Base-by-base conservation (phyloP, 805 yeast genomes). In the Lachancea meyersii region DNA sequence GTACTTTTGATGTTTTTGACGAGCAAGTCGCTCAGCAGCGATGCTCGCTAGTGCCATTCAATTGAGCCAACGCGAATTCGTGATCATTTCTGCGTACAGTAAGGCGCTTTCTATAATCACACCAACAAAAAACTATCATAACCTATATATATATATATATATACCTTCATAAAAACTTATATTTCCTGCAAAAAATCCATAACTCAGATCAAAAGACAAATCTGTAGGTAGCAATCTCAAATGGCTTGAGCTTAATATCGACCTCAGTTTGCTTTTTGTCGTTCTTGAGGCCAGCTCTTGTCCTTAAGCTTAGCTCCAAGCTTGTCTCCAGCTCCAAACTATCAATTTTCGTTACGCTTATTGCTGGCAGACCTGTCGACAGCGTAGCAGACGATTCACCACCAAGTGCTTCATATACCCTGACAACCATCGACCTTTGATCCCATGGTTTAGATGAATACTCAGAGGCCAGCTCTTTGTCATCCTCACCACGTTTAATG, bases 331-430 rank as follows among this genome's bases (percentile, higher is more conserved):
- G 36, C 54, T 82, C 88, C 57, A 82, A 64, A 20, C 79, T 73
- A 53, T 77, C 77, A 5, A 82, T 79, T 55, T 75, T 72, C 57
- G 59, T 67, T 5, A 82, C 79, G 41, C 66, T 61, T 17, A 57
- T 63, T 27, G 80, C 57, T 0, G 75, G 69, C 27, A 73, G 61
- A 16, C 65, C 61, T 26, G 82, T 67, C 16, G 58, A 59, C 26
- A 88, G 58, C 4, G 51, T 57, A 1, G 84, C 89, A 3, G 54
- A 57, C 1, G 84, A 70, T 41, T 69, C 68, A 35, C 97, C 97
- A 5, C 98, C 98, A 35, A 91, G 69, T 0, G 95, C 68, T 58
- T 91, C 98, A 63, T 88, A 91, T 1, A 87, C 73, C 52, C 97
- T 76, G 23, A 85, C 68, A 20, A 89, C 70, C 21, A 86, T 66